Base-by-base conservation (phyloP, 2,329 filamentous ascomycete species). In the Stagonosporopsis cucurbitacearum region DNA sequence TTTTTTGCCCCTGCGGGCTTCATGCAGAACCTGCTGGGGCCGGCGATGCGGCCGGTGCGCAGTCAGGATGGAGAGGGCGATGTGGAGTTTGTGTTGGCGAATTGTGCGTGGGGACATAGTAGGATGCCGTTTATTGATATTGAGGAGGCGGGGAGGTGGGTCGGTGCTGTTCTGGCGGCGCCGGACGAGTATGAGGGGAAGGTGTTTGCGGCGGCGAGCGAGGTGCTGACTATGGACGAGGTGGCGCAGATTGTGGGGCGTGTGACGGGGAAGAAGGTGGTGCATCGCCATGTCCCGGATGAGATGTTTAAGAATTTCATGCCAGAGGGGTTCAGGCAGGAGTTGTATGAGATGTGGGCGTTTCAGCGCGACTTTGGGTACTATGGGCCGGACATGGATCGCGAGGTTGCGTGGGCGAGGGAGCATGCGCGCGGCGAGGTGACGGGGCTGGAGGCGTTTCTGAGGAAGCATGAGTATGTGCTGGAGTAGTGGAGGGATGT, bases 1-100 rank as follows among this genome's bases (percentile, higher is more conserved):
- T 86, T 86, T 66, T 80, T 84, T 64, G 70, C 80, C n/a, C 80
- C 83, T 0, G 84, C 77, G 0, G 76, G 76, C 46, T 88, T 85
- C 64, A 85, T 85, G 82, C 69, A 79, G 62, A 86, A 85, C 65
- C 70, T 81, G 15, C 50, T 53, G 6, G n/a, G 11, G 9, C 49
- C 39, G 12, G 28, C 39, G 17, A 63, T 64, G 60, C 48, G 26
- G 6, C 70, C 70, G 2, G 40, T 50, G 2, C 65, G 63, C 0
- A 53, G 46, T 1, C 57, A 42, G 0, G 39, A 17, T 1, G 46
- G 43, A 0, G 39, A 17, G 1, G 46, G 39, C 0, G 71, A 75
- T 37, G 75, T 73, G 0, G 62, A 59, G 2, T 75, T 65, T 42
- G 60, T 64, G 12, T 11, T 75, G 0, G 48, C 50, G 0, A 63